These are phyloP conservation scores for Chaetomium strumarium DNA, from an alignment of 2,329 filamentous ascomycete species.

Conservation along the genomic window DNA sequence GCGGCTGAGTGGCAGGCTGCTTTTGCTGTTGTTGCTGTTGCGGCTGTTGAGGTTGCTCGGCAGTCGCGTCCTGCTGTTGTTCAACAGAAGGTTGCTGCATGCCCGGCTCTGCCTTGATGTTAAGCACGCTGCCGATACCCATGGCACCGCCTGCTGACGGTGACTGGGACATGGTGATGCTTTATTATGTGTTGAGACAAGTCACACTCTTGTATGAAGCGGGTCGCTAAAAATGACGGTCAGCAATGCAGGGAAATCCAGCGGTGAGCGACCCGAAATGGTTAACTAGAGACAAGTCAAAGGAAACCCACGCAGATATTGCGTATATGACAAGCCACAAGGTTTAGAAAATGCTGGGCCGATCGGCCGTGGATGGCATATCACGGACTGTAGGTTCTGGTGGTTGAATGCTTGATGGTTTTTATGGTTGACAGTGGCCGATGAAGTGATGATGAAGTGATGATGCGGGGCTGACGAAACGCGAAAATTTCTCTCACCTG, in stretches of 20 bases:
- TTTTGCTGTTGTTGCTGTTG: slow-evolving; percentile 20
- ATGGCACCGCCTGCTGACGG: slow-evolving; percentile 44
- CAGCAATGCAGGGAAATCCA: slow-evolving; percentile 12
- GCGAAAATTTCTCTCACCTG: slow-evolving; percentile 20
- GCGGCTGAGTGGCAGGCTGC: slow-evolving; percentile 3
- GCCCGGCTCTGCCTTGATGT: slow-evolving; percentile 39
- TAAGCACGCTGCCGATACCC: slow-evolving; percentile 49
- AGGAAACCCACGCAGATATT: slow-evolving; percentile 5
- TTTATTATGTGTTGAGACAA: background rate
- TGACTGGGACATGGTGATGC: slow-evolving; percentile 29
- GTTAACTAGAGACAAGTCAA: slow-evolving; percentile 7
- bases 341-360: background rate
- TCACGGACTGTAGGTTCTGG: background rate
- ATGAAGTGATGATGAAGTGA: slow-evolving; percentile 6
- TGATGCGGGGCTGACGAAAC: slow-evolving; percentile 15
- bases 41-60: slow-evolving; percentile 23
- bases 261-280: slow-evolving; percentile 21
- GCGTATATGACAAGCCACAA: slow-evolving; percentile 17
- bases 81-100: background rate
- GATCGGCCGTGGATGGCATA: background rate
- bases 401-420: slow-evolving; percentile 2
- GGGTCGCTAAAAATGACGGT: slow-evolving; percentile 10
- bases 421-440: background rate
- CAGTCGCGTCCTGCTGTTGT: slow-evolving; percentile 17
- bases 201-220: background rate